Base-by-base conservation (phyloP, 345 rosid species). In the Carallia pectinifolia region DNA sequence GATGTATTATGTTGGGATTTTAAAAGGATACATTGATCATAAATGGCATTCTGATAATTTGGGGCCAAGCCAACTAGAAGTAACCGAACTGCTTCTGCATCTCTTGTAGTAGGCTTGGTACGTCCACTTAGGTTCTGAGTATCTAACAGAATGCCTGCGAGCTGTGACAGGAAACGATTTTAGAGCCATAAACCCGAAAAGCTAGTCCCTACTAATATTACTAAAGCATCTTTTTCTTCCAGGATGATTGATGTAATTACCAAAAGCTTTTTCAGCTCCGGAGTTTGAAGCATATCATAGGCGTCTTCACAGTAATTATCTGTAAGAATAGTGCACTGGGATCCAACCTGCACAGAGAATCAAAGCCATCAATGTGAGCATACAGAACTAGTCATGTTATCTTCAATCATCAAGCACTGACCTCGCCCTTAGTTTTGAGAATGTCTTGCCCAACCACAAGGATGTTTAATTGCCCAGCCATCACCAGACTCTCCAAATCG, bases 261-360 rank as follows among this genome's bases (percentile, higher is more conserved):
- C 89, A 86, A 48, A 76, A 83, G 88, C 62, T 66, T 86, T 73
- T 83, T 85, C 74, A 86, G 74, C 58, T 76, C 17, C 12, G 83
- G 75, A 19, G 66, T 82, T 76, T 85, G 80, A 33, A 89, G 88
- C 67, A 86, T 76, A 73, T 89, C 87, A 66, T 85, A 86, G 58
- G 90, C 93, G 64, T 82, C 90, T 78, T 89, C 93, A 71, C 90
- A 86, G 72, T 79, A 85, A 74, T 86, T 83, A 71, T 89, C 93
- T 16, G 90, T 86, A 4, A 89, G 87, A 72, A 81, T 67, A 17
- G 93, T 81, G 79, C 89, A 89, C 50, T 66, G 83, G 60, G 90
- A 86, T 68, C 37, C 58, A 10, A 64, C 85, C 85, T 85, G 53
- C 33, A 61, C 12, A 12, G 56, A 34, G 3, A 56, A 27, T 18